Base-by-base conservation (phyloP, 1,284 basidiomycete species). In the Exsudoporus floridanus region DNA sequence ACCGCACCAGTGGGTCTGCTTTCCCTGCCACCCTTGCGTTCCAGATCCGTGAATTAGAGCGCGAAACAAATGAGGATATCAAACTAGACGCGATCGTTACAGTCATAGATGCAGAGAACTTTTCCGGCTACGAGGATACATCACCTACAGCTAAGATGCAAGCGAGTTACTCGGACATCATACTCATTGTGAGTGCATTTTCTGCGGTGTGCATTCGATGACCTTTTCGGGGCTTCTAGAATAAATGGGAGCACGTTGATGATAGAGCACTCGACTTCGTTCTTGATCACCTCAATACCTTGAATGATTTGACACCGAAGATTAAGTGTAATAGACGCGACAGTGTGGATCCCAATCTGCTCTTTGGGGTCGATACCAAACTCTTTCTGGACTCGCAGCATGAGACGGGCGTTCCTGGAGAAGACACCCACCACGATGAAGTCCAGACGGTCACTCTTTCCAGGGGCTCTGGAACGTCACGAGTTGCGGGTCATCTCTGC, bases 21-120 rank as follows among this genome's bases (percentile, higher is more conserved):
- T 92, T 92, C 62, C 90, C 93, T 13, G 93, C 93, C 4, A 94
- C 92, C 0, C 78, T 96, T 27, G 92, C 93, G 0, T 91, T 95
- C 63, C 93, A 94, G 66, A 92, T 96, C 53, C 86, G 91, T 44
- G 87, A 94, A 66, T 77, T 96, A 27, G 92, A 93, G 69, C 78
- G 79, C 35, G 82, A 90, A 62, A 92, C 89, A 1, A 70, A 78
- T 4, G 76, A 84, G 27, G 89, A 86, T 47, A 80, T 96, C 63
- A 86, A 84, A 66, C 78, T 96, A 23, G 93, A 96, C 65, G 89
- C 90, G 0, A 94, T 95, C 53, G 77, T 93, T 33, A 95, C 92
- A 0, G 92, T 95, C 14, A 77, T 95, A 52, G 92, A 95, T 66
- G 91, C 91, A 6, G 88, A 91, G 70, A 94, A 94, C 70, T 95